These are phyloP conservation scores for Lentithecium fluviatile DNA, from an alignment of 495 filamentous ascomycete genomes.

Conservation along the genomic window DNA sequence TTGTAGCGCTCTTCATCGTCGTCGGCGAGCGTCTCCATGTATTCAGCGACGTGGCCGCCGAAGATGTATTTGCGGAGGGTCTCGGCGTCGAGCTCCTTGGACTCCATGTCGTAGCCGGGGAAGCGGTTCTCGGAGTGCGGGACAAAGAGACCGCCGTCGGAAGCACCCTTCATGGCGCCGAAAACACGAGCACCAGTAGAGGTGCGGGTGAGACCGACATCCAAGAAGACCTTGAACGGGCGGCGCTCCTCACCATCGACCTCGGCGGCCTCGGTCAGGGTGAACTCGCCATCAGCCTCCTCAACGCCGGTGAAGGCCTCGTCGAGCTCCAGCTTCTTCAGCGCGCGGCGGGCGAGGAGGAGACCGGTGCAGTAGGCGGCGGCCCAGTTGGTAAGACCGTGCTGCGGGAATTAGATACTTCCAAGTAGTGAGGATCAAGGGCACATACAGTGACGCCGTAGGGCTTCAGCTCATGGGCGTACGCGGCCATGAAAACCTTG, in stretches of 20 bases:
- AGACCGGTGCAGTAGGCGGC: constrained; percentile 96
- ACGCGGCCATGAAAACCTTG: constrained; percentile 90
- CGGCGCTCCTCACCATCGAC: constrained; percentile 81
- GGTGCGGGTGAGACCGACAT: constrained; percentile 94
- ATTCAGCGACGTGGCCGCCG: constrained; percentile 96
- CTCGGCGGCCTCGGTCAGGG: constrained; percentile 87
- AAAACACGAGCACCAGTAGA: constrained; percentile 98
- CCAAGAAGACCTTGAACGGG: constrained; percentile 97
- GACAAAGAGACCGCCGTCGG: constrained; percentile 93
- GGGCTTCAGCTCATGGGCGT: constrained; percentile 94
- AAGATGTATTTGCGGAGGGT: constrained; percentile 98
- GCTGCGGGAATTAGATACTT: constrained; percentile 34
- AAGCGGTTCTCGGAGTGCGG: constrained; percentile 99
- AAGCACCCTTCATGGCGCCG: constrained; percentile 99
- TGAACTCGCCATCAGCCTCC: constrained; percentile 92
- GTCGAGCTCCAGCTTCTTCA: constrained; percentile 93
- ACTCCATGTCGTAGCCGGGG: constrained; percentile 96
- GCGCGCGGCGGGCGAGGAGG: constrained; percentile 90
- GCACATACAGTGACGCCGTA: constrained; percentile 73
- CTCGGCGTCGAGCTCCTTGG: constrained; percentile 94
- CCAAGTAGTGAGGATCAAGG: background rate
- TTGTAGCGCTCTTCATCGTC: constrained; percentile 99
- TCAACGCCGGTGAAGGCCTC: constrained; percentile 89
- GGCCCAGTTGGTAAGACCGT: constrained; percentile 99
- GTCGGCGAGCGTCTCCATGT: constrained; percentile 99